Evolutionary conservation across 2,329 filamentous ascomycete species (phyloP).

Genomic region (Chaetomium olivaceum): DNA sequence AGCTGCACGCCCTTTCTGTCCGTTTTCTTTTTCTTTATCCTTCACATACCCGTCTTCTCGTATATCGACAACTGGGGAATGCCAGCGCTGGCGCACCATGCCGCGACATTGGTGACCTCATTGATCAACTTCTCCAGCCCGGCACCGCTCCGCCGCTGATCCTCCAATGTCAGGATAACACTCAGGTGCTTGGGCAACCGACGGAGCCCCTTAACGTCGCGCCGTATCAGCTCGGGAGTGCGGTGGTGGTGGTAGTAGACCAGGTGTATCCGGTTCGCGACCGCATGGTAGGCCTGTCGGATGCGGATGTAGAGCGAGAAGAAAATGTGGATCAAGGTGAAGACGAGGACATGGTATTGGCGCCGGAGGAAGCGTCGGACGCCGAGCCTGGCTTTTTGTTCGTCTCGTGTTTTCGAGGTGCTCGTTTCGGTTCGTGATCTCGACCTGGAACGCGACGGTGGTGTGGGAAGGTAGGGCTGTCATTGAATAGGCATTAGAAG

Average conservation of each 20-base stretch:
- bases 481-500: not conserved
- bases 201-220: constrained; percentile 74
- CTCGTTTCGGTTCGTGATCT: constrained; percentile 34
- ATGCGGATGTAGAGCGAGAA: constrained; percentile 88
- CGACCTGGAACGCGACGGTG: constrained; percentile 32
- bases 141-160: constrained; percentile 67
- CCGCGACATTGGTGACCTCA: constrained; percentile 86
- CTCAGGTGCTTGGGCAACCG: constrained; percentile 84
- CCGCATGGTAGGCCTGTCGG: constrained; percentile 75
- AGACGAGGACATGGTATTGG: constrained; percentile 67
- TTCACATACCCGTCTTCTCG: constrained; percentile 75
- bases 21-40: not conserved
- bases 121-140: constrained; percentile 83
- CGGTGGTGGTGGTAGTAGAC: constrained; percentile 94
- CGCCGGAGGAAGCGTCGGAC: constrained; percentile 62
- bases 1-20: constrained; percentile 2
- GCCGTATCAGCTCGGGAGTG: constrained; percentile 86
- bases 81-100: constrained; percentile 88
- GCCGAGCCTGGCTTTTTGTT: constrained; percentile 49
- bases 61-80: constrained; percentile 89
- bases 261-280: constrained; percentile 75
- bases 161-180: constrained; percentile 75
- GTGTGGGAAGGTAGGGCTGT: constrained; percentile 42
- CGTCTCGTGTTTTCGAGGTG: constrained; percentile 28
- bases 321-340: constrained; percentile 71